Conservation (phyloP, 441 rosid species). For the Populus trichocarpa region DNA sequence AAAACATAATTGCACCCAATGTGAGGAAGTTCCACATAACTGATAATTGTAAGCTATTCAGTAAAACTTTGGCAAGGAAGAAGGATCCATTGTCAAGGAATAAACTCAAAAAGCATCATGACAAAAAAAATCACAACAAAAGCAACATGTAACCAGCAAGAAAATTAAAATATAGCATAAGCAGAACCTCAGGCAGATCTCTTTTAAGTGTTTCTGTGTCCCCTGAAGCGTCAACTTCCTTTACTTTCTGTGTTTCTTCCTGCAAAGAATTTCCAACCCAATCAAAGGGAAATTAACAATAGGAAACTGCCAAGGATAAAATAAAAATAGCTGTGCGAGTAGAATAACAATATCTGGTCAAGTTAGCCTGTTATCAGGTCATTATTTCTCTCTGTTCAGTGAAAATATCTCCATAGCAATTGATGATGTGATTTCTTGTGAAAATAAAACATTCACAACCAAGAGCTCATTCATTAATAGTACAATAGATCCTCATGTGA, state of each 20-base stretch:
- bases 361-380: too few relatives aligned
- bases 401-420: not conserved
- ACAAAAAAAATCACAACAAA: not conserved
- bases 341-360: not conserved
- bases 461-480: not conserved
- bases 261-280: conserved; percentile 23
- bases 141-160: not conserved
- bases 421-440: not conserved
- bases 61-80: too few relatives aligned
- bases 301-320: conserved; percentile 8
- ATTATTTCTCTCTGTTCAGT: not conserved
- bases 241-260: conserved; percentile 41
- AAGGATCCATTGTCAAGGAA: too few relatives aligned
- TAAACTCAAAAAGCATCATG: not conserved
- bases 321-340: not conserved
- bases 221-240: conserved; percentile 21
- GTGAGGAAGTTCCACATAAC: too few relatives aligned
- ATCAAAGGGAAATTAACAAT: not conserved
- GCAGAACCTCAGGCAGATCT: conserved; percentile 53
- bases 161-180: conserved; percentile 7
- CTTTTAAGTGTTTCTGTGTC: conserved; percentile 23
- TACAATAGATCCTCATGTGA: not conserved
- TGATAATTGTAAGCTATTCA: too few relatives aligned
- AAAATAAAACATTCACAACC: not conserved
- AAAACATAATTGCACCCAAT: too few relatives aligned